Evolutionary conservation across 495 filamentous ascomycete species (phyloP).

Genomic region (Hyaloscypha variabilis): DNA sequence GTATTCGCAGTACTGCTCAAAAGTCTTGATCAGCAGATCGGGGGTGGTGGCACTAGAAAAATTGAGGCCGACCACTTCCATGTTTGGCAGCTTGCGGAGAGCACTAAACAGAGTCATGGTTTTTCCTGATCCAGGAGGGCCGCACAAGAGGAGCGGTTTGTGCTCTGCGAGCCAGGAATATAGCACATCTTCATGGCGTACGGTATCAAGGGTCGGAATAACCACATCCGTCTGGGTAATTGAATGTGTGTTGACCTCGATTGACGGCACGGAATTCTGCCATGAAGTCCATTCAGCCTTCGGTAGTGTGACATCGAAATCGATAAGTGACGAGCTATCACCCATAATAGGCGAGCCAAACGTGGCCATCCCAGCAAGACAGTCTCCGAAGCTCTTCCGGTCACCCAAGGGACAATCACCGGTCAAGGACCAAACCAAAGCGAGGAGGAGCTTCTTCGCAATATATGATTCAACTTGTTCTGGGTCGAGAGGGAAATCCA

Average conservation of each 20-base stretch:
- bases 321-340: slow-evolving; percentile 80
- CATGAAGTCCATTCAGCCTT: slow-evolving; percentile 86
- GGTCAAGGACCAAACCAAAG: slow-evolving; percentile 90
- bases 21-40: slow-evolving; percentile 96
- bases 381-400: slow-evolving; percentile 86
- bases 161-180: slow-evolving; percentile 99
- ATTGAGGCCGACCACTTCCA: slow-evolving; percentile 98
- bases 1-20: slow-evolving; percentile 99
- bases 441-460: slow-evolving; percentile 89
- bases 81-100: slow-evolving; percentile 91
- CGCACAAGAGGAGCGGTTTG: slow-evolving; percentile 93
- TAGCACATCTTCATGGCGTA: slow-evolving; percentile 95
- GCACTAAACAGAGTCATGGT: slow-evolving; percentile 99
- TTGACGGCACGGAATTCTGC: slow-evolving; percentile 90
- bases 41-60: slow-evolving; percentile 98
- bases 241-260: slow-evolving; percentile 97
- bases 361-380: slow-evolving; percentile 74
- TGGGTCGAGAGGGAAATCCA: slow-evolving; percentile 88
- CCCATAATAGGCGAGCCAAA: slow-evolving; percentile 82
- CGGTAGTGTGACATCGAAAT: slow-evolving; percentile 88
- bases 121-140: slow-evolving; percentile 97
- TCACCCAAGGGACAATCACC: slow-evolving; percentile 91
- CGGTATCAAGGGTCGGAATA: slow-evolving; percentile 94
- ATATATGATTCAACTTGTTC: slow-evolving; percentile 88
- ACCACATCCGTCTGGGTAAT: slow-evolving; percentile 97